Base-by-base conservation (phyloP, 352 stramenopile genomes). In the Phytophthora pini region DNA sequence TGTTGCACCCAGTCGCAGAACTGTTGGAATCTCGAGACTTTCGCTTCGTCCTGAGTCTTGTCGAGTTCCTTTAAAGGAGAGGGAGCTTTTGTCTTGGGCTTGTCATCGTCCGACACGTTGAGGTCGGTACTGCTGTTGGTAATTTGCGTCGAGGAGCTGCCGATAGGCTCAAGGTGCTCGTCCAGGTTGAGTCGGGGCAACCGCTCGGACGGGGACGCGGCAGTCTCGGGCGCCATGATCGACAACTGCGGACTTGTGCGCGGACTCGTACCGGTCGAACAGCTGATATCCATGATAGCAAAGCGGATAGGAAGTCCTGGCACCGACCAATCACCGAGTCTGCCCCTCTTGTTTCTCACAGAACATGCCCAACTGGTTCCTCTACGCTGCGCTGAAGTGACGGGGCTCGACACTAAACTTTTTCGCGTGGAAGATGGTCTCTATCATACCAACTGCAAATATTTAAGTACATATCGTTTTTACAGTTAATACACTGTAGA, bases 1-100 rank as follows among this genome's bases (percentile, higher is more conserved):
- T 83, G 76, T 4, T 64, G 66, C 48, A 81, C 49, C 86, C 86
- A 94, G 15, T 72, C 55, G 32, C 44, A 29, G 9, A 90, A 69
- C 53, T 86, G 81, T 45, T 77, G 54, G 31, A 32, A 29, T 40
- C 46, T 67, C 0, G 82, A 84, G 4, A 76, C 17, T 44, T 24
- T 17, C 0, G 17, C 1, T 0, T 50, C 45, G n/a, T 74, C 64
- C 3, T 64, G 32, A 3, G 12, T 13, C 56, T 56, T 60, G 9
- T 64, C 24, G 24, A 48, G 20, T 27, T 65, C 53, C 6, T 61
- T 65, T 0, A 34, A 8, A 15, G 52, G 51, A 38, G 56, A 56
- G 17, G 54, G 47, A 9, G 31, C 63, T 45, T 59, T 61, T 13
- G 27, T 50, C 43, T 60, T 70, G 29, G 5, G n/a, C 38, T 61